These are phyloP conservation scores for Hypoxylon trugodes DNA, from an alignment of 495 filamentous ascomycete genomes.

Conservation along the genomic window DNA sequence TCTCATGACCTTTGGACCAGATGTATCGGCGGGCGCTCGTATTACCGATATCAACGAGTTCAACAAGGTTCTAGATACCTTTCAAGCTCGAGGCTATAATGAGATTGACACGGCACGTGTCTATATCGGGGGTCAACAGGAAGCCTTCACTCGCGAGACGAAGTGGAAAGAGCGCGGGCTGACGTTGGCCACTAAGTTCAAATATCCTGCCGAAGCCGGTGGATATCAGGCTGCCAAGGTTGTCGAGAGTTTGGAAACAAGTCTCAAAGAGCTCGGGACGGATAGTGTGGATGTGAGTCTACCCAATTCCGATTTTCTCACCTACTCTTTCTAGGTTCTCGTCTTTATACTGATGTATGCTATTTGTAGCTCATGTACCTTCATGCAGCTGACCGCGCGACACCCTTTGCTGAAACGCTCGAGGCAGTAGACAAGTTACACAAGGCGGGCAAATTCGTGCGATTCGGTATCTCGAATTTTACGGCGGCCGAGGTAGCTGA, in stretches of 20 bases:
- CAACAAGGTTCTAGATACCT: constrained; percentile 70
- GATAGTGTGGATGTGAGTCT: constrained; percentile 71
- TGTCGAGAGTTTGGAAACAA: constrained; percentile 67
- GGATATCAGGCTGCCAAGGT: constrained; percentile 68
- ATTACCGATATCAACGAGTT: constrained; percentile 74
- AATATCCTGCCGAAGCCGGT: constrained; percentile 68
- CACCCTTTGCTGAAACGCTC: constrained; percentile 83
- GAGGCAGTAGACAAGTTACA: constrained; percentile 80
- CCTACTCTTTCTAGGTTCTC: background rate
- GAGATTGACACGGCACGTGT: constrained; percentile 82
- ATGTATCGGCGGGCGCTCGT: constrained; percentile 66
- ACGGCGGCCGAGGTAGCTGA: constrained; percentile 93
- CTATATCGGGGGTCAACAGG: constrained; percentile 79
- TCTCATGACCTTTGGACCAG: constrained; percentile 68
- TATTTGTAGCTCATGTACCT: constrained; percentile 75
- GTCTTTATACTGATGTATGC: background rate
- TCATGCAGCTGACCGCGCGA: constrained; percentile 81
- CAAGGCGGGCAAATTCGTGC: constrained; percentile 86
- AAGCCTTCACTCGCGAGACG: constrained; percentile 79
- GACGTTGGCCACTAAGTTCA: constrained; percentile 82
- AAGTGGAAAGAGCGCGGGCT: constrained; percentile 84
- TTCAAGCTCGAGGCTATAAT: constrained; percentile 77
- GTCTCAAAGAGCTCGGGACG: constrained; percentile 75
- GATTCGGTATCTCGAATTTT: constrained; percentile 83
- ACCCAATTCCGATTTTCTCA: background rate